phyloP scores from a whole-genome alignment of 495 filamentous ascomycete species.

The Xylaria sp. region DNA sequence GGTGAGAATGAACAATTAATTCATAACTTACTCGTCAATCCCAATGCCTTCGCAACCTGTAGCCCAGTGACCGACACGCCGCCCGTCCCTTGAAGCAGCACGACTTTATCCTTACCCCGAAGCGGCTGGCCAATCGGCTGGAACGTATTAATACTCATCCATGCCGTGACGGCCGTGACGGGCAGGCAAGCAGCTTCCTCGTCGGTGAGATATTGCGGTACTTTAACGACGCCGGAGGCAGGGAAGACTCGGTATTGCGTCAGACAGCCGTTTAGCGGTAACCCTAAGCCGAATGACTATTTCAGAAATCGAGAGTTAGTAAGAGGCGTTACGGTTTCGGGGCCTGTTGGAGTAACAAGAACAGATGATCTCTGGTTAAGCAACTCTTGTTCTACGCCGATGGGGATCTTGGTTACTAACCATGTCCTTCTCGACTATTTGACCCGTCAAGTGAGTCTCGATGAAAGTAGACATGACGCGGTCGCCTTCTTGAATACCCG shows the following conservation, averaged over 20 bases:
- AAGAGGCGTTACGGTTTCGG: not conserved
- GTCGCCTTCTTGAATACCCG: slow-evolving; percentile 45
- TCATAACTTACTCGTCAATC: slow-evolving; percentile 45
- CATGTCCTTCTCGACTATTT: slow-evolving; percentile 44
- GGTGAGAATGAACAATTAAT: not conserved
- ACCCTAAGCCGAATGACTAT: slow-evolving; percentile 43
- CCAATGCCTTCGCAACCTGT: slow-evolving; percentile 49
- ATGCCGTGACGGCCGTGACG: slow-evolving; percentile 54
- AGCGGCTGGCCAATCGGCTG: slow-evolving; percentile 46
- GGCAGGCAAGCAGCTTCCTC: slow-evolving; percentile 53
- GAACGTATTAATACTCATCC: slow-evolving; percentile 54
- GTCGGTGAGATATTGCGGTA: slow-evolving; percentile 48
- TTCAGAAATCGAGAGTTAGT: not conserved
- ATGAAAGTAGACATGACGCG: slow-evolving; percentile 53
- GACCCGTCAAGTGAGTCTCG: slow-evolving; percentile 51
- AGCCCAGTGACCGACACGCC: slow-evolving; percentile 49
- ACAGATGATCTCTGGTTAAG: not conserved
- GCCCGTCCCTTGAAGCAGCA: slow-evolving; percentile 56
- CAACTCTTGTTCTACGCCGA: not conserved
- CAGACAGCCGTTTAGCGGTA: slow-evolving; percentile 49
- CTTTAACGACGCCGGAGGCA: slow-evolving; percentile 44
- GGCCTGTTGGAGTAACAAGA: not conserved
- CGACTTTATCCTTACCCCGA: slow-evolving; percentile 26
- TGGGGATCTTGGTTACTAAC: not conserved
- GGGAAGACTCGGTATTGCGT: slow-evolving; percentile 53